Conservation (phyloP, 192 early-diverging fungal genomes). For the Umbelopsis sp. region DNA sequence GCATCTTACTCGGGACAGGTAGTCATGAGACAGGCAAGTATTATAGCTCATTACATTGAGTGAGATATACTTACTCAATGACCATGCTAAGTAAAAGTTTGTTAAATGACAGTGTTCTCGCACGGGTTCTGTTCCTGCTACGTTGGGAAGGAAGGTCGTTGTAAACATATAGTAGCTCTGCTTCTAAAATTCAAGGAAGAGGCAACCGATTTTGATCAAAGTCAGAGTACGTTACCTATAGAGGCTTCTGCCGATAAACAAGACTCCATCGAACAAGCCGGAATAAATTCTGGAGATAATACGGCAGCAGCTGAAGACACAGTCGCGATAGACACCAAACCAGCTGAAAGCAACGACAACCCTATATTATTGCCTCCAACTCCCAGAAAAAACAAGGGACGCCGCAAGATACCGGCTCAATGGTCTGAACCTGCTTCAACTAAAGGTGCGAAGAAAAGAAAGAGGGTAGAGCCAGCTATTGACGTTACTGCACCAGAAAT, state of each 20-base stretch:
- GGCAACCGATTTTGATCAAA: neutral
- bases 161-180: conserved; percentile 13
- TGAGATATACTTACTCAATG: neutral
- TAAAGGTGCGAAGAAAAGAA: no score
- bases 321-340: no score
- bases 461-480: no score
- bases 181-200: neutral
- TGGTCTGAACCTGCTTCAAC: no score
- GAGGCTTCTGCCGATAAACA: neutral
- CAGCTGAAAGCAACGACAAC: no score
- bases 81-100: neutral
- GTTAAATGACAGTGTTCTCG: neutral
- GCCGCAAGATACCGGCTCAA: no score
- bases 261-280: neutral
- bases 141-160: conserved; percentile 9
- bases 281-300: no score
- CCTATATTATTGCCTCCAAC: no score
- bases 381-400: no score
- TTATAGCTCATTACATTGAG: no score
- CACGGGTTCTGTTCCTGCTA: conserved; percentile 5
- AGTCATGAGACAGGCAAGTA: neutral
- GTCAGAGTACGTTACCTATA: neutral
- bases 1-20: neutral
- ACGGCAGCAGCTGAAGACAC: no score
- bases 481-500: no score